Base-by-base conservation (phyloP, 495 filamentous ascomycete genomes). In the Tuber aestivum region DNA sequence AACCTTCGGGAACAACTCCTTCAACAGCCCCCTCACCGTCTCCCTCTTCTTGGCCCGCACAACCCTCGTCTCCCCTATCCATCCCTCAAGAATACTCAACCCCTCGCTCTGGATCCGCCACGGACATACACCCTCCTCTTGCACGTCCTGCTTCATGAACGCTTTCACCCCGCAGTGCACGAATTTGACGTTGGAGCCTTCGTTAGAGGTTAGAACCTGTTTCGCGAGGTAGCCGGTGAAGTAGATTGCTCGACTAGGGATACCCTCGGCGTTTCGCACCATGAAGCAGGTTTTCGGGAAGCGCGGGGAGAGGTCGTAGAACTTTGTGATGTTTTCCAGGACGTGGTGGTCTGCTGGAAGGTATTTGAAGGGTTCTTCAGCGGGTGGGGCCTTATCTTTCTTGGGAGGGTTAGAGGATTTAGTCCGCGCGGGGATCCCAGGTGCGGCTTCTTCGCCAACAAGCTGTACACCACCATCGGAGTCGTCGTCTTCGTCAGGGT, bases 71-170 rank as follows among this genome's bases (percentile, higher is more conserved):
- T 90, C 88, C 12, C 95, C 95, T 27, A 97, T 89, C 89, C 94
- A 97, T 32, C 92, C 91, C 82, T 96, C 92, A 65, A 96, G 85
- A 72, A 98, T 92, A 20, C 90, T 89, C 85, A 99, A 87, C 0
- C 95, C 95, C 83, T 99, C 95, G 35, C 89, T 92, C 87, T 99
- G 95, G 79, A 99, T 95, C 27, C 95, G 89, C 95, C 95, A 99
- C 48, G 90, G 88, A 86, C 94, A 97, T 32, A 94, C 91, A 65
- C 92, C 91, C 68, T 88, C 89, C 40, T 89, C 91, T 79, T 97
- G 95, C 0, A 92, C 92, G 80, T 98, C 94, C 82, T 99, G 95
- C 85, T 95, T 95, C 84, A 98, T 93, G 84, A 97, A 98, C 90
- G 97, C 97, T 86, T 97, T 97, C 41, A 99, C 93, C 76, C 95